A percentile compares a stretch with the other conserved stretches of the same genome.
Evolutionary conservation across 2,329 filamentous ascomycete species (phyloP).

Genomic region (Periglandula ipomoeae): DNA sequence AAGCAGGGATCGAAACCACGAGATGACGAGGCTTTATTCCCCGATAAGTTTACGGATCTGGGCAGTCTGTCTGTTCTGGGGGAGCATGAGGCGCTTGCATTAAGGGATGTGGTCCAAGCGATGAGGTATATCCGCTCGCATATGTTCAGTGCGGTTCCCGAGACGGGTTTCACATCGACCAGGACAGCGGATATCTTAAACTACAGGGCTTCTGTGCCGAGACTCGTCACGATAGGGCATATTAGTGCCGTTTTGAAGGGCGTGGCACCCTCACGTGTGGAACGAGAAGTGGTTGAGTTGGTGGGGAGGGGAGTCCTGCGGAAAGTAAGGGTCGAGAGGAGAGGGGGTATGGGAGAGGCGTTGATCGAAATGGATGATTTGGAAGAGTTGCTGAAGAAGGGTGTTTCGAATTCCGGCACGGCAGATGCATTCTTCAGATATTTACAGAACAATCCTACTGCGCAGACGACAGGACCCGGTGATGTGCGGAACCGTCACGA

Average conservation of each 20-base stretch:
- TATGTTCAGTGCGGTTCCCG: slow-evolving; percentile 58
- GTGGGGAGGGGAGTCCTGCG: slow-evolving; percentile 46
- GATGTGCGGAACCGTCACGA: background rate
- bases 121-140: slow-evolving; percentile 50
- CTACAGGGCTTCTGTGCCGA: slow-evolving; percentile 49
- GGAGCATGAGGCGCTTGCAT: slow-evolving; percentile 36
- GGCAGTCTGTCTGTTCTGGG: slow-evolving; percentile 48
- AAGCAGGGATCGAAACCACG: slow-evolving; percentile 13
- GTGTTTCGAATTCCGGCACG: slow-evolving; percentile 28
- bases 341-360: slow-evolving; percentile 54
- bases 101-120: slow-evolving; percentile 55
- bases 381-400: slow-evolving; percentile 34
- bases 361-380: slow-evolving; percentile 51
- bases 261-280: slow-evolving; percentile 50
- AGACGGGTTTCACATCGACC: slow-evolving; percentile 54
- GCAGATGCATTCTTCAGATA: slow-evolving; percentile 42
- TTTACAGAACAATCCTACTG: slow-evolving; percentile 41
- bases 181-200: slow-evolving; percentile 55
- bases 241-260: slow-evolving; percentile 49
- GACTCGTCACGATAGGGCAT: slow-evolving; percentile 57
- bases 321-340: slow-evolving; percentile 52
- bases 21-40: slow-evolving; percentile 22
- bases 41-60: slow-evolving; percentile 47
- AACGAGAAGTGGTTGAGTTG: slow-evolving; percentile 58
- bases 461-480: slow-evolving; percentile 17